Evolutionary conservation across 192 early-diverging fungal species (phyloP).

Genomic region (Linnemannia elongata): DNA sequence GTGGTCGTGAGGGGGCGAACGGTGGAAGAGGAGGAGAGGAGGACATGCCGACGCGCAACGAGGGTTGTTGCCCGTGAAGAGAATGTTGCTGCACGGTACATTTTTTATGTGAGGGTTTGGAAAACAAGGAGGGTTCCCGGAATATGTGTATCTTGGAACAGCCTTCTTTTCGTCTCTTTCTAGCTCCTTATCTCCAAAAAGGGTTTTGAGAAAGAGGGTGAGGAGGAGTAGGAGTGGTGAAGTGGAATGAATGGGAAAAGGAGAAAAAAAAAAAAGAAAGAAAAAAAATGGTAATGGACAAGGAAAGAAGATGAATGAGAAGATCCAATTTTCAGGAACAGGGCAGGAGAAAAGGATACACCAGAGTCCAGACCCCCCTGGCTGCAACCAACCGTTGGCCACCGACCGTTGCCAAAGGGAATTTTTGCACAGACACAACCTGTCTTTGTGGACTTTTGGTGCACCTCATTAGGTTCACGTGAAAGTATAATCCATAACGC

Average conservation of each 20-base stretch:
- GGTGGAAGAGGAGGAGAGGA: slow-evolving; percentile 5
- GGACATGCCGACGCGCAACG: slow-evolving; percentile 12
- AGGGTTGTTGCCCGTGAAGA: slow-evolving; percentile 3
- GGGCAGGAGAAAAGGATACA: neutral
- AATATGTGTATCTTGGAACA: neutral
- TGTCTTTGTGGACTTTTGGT: neutral
- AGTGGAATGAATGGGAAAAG: neutral
- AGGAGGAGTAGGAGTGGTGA: neutral
- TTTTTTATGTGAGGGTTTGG: neutral
- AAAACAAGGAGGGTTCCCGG: neutral
- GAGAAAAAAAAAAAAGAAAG: neutral
- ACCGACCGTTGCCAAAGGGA: neutral
- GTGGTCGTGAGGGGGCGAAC: slow-evolving; percentile 21
- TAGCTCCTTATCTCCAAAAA: neutral
- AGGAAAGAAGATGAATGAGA: neutral
- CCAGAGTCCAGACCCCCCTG: neutral
- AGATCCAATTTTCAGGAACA: slow-evolving; percentile 10
- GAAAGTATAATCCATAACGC: neutral
- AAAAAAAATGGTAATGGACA: neutral
- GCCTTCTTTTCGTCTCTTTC: neutral
- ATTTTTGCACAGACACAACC: neutral
- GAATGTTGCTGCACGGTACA: slow-evolving; percentile 37
- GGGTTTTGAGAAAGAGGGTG: neutral
- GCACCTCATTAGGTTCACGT: neutral
- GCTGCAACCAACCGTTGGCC: neutral